phyloP scores from a whole-genome alignment of 2,329 filamentous ascomycete species.

The Venturia oleaginea region DNA sequence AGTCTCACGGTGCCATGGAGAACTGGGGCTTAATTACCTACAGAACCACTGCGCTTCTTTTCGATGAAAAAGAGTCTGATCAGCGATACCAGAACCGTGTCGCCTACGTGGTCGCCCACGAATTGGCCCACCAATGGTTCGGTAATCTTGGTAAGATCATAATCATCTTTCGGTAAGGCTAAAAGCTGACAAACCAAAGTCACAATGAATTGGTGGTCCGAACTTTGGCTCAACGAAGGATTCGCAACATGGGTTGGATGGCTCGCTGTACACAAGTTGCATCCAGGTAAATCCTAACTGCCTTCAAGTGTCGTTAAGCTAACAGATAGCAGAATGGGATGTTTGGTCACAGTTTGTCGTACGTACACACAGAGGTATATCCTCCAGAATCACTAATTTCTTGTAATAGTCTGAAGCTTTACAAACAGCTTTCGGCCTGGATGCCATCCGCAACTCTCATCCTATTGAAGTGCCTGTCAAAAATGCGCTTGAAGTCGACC shows the following conservation, averaged over 20 bases:
- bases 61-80: conserved; percentile 86
- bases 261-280: conserved; percentile 81
- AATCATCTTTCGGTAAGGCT: neutral
- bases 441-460: conserved; percentile 84
- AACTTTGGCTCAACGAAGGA: conserved; percentile 81
- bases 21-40: conserved; percentile 97
- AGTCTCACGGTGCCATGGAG: conserved; percentile 75
- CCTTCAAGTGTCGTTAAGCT: neutral
- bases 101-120: conserved; percentile 96
- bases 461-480: conserved; percentile 92
- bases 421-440: conserved; percentile 82
- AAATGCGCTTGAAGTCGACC: conserved; percentile 90
- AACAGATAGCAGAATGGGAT: conserved; percentile 64
- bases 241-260: conserved; percentile 99
- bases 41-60: conserved; percentile 82
- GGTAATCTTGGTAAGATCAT: conserved; percentile 60
- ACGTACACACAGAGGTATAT: conserved; percentile 49
- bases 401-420: conserved; percentile 67
- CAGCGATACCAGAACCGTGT: conserved; percentile 86
- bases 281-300: conserved; percentile 50
- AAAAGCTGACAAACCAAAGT: neutral
- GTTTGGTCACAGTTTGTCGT: conserved; percentile 94
- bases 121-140: conserved; percentile 94
- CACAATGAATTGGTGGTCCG: too few species aligned
- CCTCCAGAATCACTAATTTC: conserved; percentile 26